A percentile compares a stretch with the other conserved stretches of the same genome.
phyloP scores from a whole-genome alignment of 2,329 filamentous ascomycete species.

The Lachnellula cervina region DNA sequence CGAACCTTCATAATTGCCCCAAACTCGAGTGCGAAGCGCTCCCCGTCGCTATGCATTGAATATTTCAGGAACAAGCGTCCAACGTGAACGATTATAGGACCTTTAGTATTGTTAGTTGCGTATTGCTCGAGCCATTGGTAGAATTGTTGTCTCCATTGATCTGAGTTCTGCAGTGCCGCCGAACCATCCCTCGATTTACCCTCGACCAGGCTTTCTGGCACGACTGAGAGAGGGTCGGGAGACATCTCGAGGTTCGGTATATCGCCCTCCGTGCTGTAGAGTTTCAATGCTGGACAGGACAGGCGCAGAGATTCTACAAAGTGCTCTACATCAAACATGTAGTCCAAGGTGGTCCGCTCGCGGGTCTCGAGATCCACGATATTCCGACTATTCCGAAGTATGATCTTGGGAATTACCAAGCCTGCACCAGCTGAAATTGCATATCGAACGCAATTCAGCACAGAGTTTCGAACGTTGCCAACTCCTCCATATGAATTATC shows the following conservation, averaged over 20 bases:
- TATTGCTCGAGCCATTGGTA: conserved; percentile 12
- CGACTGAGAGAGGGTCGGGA: conserved; percentile 17
- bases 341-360: conserved; percentile 16
- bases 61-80: conserved; percentile 37
- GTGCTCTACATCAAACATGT: conserved; percentile 26
- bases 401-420: conserved; percentile 19
- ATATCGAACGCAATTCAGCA: conserved; percentile 23
- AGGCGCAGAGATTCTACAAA: conserved; percentile 23
- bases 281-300: conserved; percentile 24
- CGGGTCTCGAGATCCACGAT: conserved; percentile 19
- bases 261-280: conserved; percentile 20
- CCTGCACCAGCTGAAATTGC: conserved; percentile 24
- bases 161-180: conserved; percentile 14
- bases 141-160: conserved; percentile 2
- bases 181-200: conserved; percentile 5
- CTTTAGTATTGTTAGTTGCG: conserved; percentile 20
- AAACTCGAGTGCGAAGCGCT: conserved; percentile 33
- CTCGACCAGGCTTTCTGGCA: conserved; percentile 5
- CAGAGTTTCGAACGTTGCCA: conserved; percentile 28
- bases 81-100: conserved; percentile 38
- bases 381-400: conserved; percentile 15
- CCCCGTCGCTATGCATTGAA: conserved; percentile 34
- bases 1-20: conserved; percentile 36
- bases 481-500: conserved; percentile 25
- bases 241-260: conserved; percentile 8